These are phyloP conservation scores for Dictyostelium brefeldianum DNA, from an alignment of 78 protist species.

Conservation along the genomic window DNA sequence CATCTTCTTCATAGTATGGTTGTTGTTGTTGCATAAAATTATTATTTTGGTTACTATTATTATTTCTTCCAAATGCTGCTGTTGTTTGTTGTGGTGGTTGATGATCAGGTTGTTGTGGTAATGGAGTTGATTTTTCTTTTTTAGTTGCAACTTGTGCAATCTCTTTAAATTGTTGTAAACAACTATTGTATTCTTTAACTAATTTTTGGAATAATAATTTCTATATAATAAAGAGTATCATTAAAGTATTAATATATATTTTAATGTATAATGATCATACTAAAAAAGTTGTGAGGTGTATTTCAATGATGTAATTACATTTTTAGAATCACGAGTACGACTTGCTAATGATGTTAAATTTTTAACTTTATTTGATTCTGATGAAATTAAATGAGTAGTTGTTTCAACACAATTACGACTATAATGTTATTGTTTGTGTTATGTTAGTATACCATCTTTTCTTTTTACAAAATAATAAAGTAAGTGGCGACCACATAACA, in stretches of 20 bases:
- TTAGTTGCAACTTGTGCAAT: conserved; percentile 59
- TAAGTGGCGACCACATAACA: background rate
- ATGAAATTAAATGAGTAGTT: conserved; percentile 44
- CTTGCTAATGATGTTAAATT: conserved; percentile 35
- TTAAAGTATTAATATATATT: background rate
- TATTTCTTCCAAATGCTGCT: background rate
- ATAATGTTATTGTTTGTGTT: background rate
- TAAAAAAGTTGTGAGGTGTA: background rate
- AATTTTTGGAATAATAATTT: conserved; percentile 66
- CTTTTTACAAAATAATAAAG: background rate
- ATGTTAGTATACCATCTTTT: background rate
- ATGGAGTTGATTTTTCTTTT: conserved; percentile 70
- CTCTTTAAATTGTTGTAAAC: conserved; percentile 59
- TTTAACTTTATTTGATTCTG: conserved; percentile 62
- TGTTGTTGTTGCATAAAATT: conserved; percentile 1
- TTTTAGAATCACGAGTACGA: conserved; percentile 45
- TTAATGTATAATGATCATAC: background rate
- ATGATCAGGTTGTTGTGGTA: conserved; percentile 24
- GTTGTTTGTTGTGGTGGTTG: conserved; percentile 29
- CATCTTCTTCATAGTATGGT: conserved; percentile 22
- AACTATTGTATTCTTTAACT: conserved; percentile 50
- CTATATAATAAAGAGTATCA: background rate
- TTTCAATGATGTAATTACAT: background rate
- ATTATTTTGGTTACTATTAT: background rate
- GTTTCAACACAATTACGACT: conserved; percentile 73